Base-by-base conservation (phyloP, 495 filamentous ascomycete species). In the Aspergillus indologenus region DNA sequence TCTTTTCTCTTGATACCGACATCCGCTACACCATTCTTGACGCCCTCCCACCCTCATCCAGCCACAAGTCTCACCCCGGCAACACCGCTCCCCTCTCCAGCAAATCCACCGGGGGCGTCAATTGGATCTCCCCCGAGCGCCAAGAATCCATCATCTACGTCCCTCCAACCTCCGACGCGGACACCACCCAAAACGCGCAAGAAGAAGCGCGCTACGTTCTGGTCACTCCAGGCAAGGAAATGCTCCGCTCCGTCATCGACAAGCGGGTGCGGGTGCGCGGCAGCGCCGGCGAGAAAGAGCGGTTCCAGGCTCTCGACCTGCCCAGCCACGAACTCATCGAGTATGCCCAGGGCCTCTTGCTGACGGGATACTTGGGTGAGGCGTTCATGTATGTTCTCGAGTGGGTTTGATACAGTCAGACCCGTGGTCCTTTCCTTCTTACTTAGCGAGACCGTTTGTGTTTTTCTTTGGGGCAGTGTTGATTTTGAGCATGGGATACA, bases 331-430 rank as follows among this genome's bases (percentile, higher is more conserved):
- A 67, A 34, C 61, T 73, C 26, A 69, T 71, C 23, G 68, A 71
- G 63, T 73, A 66, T 64, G 66, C 63, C 11, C 70, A 73, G 61
- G 70, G 70, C 0, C 40, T 71, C n/a, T 46, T 64, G 20, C 49
- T 71, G 12, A 61, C 60, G 11, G 68, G 66, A 31, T 68, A 69
- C 47, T 44, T 68, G 29, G 66, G 61, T 1, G 63, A 71, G 46
- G 61, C 60, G 18, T 69, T 73, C 17, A 68, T 70, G 66, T 71
- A 73, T 63, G 65, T 73, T 53, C 48, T 73, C 59, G 70, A 70
- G 58, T 72, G 69, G 69, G 63, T 56, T 44, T 72, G 64, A 65
- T n/a, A 67, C 26, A 9, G 26, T 4, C 9, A 4, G 3, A 29
- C 26, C 26, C 26, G 3, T 29, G 3, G 3, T 29, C 3, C 9